Evolutionary conservation across 129 eudicot genomes (phyloP).

Genomic region (Flaveria trinervia): DNA sequence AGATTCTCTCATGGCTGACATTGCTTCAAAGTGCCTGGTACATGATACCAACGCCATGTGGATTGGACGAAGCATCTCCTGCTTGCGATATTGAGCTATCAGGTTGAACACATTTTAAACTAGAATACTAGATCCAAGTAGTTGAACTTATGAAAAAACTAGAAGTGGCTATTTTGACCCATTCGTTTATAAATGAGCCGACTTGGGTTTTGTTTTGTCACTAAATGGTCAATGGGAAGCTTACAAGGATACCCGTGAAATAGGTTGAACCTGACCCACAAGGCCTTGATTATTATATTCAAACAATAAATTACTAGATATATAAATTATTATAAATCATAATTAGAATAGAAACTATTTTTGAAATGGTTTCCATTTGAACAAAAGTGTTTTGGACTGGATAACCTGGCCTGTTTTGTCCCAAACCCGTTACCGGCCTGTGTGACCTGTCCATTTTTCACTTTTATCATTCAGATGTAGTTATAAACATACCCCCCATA

Average conservation of each 20-base stretch:
- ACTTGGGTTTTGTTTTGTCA: not conserved
- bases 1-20: conserved; percentile 94
- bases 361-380: not conserved
- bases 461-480: not conserved
- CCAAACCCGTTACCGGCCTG: not conserved
- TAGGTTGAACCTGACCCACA: not conserved
- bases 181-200: not conserved
- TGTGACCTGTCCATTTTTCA: not conserved
- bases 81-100: conserved; percentile 9
- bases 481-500: conserved; percentile 74
- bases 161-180: not conserved
- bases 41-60: conserved; percentile 86
- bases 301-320: not conserved
- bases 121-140: not conserved
- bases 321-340: not conserved
- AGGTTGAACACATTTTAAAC: not conserved
- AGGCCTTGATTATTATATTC: not conserved
- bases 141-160: not conserved
- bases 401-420: not conserved
- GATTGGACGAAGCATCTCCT: conserved; percentile 98
- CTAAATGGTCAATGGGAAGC: not conserved
- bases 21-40: conserved; percentile 86
- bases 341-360: not conserved
- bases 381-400: not conserved
- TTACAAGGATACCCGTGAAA: not conserved